Evolutionary conservation across 148 eudicot species (phyloP), one percentile per base, ranked within the genome.

Genomic region (Persicaria tinctoria): DNA sequence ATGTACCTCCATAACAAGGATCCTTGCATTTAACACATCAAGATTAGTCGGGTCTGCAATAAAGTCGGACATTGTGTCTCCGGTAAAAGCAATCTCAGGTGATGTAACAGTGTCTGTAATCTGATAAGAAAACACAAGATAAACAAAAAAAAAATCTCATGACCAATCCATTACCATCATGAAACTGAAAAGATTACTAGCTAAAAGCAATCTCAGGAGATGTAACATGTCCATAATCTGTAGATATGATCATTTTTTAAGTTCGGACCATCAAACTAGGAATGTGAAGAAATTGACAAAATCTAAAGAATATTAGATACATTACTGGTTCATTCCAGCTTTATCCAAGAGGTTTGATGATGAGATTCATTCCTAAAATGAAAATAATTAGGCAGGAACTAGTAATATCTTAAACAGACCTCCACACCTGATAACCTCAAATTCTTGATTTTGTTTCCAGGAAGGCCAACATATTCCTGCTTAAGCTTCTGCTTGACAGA

Each of bases 51-150:
- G 75, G 74, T 94, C 93, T 64, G 76, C 60, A 68, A 91, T 86
- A 78, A 94, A 94, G 75, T 94, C 98, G 27, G 96, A 86, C 80
- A 57, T 90, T 4, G 98, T 94, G 80, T 94, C 98, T 66, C 98
- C 98, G 3, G 98, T 91, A 76, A 94, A 94, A 72, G 98, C 98
- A 82, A 94, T 79, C 84, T 94, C 98, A 73, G 97, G 92, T 74
- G 93, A 72, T 62, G 89, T 85, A 41, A 72, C 48, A 48, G 93
- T 84, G 73, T 86, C 53, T 23, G 89, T 90, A 17, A 94, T 92
- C 98, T 94, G 89, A 75, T 64, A 80, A 83, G 6, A 62, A 51
- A 82, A 82, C 49, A 14, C 51, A 64, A 69, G 16, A 14, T 12
- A n/a, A 51, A 23, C 7, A 54, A 60, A 48, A 45, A 70, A 38